Base-by-base conservation (phyloP, 306 rosid species). In the Lathyrus oleraceus region DNA sequence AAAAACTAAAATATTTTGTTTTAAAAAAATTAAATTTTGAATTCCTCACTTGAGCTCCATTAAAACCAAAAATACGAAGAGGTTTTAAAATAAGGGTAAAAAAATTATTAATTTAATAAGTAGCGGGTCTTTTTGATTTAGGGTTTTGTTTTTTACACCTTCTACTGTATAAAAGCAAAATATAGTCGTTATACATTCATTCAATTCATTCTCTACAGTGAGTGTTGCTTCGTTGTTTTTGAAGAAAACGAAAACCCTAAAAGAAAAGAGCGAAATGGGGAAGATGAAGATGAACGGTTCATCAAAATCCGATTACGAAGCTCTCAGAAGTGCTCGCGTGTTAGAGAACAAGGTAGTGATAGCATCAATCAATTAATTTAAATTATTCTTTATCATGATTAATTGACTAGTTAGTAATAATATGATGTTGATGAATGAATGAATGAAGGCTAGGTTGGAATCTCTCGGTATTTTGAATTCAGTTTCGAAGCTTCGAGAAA, bases 291-390 rank as follows among this genome's bases (percentile, higher is more conserved):
- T 70, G 17, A 39, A 12, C n/a, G 53, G 35, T 17, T 43, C 53
- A 58, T 62, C 76, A 6, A 81, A 65, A 28, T 19, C 49, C 17
- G 81, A 83, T 23, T 87, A 89, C 23, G 96, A 85, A 64, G 68
- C 73, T 76, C 58, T 80, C 51, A 76, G 96, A 85, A 81, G 78
- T 8, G 86, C 85, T 45, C 90, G 92, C 43, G 61, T 89, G 56
- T 66, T 77, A 64, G 80, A 89, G 79, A 89, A 89, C 67, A 76
- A 89, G 90, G 95, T 85, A 38, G 3, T 23, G 2, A 1, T 3
- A 23, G 3, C 2, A 38, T 21, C 9, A 21, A 21, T 53, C 13
- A 53, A 21, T 10, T 21, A 53, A 0, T 2, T 6, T 5, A 7
- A 2, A 8, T 23, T 23, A 16, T 14, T 15, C 28, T 19, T 16